Percentiles rank a stretch among this genome's conserved stretches.
Conservation (phyloP, 192 early-diverging fungal species). For the Backusella westeae region DNA sequence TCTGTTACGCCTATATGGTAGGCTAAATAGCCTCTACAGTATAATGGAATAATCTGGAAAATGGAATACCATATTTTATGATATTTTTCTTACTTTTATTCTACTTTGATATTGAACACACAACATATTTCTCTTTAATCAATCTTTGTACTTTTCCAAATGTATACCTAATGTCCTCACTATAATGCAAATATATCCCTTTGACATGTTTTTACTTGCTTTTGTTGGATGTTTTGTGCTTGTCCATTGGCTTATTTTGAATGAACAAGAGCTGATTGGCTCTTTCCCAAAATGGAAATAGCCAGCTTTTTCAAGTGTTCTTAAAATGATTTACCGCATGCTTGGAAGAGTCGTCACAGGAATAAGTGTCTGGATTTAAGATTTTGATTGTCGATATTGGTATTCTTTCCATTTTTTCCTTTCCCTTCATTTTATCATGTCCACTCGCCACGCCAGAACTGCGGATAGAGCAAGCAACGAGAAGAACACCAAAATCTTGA, state of each 20-base stretch:
- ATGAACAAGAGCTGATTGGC: neutral
- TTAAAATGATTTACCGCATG: no score
- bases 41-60: no score
- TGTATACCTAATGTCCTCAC: neutral
- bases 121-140: no score
- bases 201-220: neutral
- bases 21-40: no score
- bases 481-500: conserved; percentile 66
- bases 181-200: neutral
- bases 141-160: neutral
- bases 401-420: neutral
- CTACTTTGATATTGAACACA: no score
- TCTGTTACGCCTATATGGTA: no score
- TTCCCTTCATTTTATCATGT: conserved; percentile 37
- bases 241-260: neutral
- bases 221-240: neutral
- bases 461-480: conserved; percentile 71
- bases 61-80: no score
- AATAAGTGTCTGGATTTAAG: no score
- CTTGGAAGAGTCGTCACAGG: neutral
- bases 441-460: conserved; percentile 63
- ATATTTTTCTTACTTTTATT: no score
- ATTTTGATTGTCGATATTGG: no score
- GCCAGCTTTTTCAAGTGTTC: neutral
- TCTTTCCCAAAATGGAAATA: neutral